Base-by-base conservation (phyloP, 2,329 filamentous ascomycete genomes). In the Ceratocystiopsis minuta region DNA sequence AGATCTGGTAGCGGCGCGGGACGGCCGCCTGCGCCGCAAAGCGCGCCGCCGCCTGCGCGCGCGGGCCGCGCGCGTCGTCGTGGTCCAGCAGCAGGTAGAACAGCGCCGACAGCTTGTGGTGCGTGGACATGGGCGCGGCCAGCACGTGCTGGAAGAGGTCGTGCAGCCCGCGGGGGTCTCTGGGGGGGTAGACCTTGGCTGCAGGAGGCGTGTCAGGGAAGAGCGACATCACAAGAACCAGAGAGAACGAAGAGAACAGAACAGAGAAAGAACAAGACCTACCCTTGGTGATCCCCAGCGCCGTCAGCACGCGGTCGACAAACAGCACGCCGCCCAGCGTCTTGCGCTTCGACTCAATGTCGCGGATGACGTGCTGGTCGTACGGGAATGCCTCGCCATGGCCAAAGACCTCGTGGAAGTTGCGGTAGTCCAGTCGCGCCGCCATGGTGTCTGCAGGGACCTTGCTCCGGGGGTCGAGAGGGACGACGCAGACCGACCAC, bases 11-110 rank as follows among this genome's bases (percentile, higher is more conserved):
- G 50, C 78, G 83, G 43, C 69, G 66, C 1, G 85, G 82, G 40
- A 92, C 66, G 48, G 78, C 75, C 6, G 75, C 75, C 18, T 62
- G 61, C 36, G 61, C 59, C 15, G 77, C 74, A 50, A 88, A 85
- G 2, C 55, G 47, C 16, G 67, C 65, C 2, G 75, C 65, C 7
- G 64, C 52, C 33, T 70, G 65, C 16, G 67, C 4, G 67, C 64
- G 20, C 20, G 4, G 7, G 20, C 20, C 28, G 49, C 69, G 64
- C 24, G 62, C 58, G 34, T 64, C 59, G 52, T 79, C 72, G 54
- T 80, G 72, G 56, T 92, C 83, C 53, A 84, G 78, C 3, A 92
- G 68, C 34, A 92, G 64, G 57, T 92, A 93, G 65, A 83, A 92
- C 48, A 92, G 66, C 38, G 90, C 69, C 16, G 84, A 83, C 49